Base-by-base conservation (phyloP, 306 rosid genomes). In the Potentilla sterilis region DNA sequence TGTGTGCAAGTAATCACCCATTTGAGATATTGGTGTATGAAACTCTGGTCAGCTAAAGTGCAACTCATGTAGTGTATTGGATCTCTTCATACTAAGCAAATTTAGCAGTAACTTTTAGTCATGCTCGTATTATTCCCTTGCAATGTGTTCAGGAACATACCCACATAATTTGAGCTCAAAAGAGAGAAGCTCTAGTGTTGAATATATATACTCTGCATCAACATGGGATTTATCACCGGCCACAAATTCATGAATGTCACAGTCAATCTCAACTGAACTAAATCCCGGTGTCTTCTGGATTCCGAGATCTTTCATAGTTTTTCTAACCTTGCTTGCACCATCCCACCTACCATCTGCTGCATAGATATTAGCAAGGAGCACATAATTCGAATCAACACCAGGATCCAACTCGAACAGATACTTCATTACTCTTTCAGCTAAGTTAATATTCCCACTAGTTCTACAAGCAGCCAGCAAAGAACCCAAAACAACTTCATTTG, bases 391-490 rank as follows among this genome's bases (percentile, higher is more conserved):
- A 73, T 94, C 93, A 47, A 87, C 95, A 9, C 78, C 80, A 0
- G 93, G 92, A 62, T 90, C 90, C 72, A 87, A 74, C 69, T 87
- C 79, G 49, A 51, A 76, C 41, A 91, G 85, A 80, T 80, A 78
- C 21, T 82, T 84, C 87, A 85, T 91, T 54, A 92, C 81, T 13
- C 89, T 91, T 86, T 94, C 96, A 73, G 96, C 98, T 57, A 94
- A 79, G 18, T 41, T 64, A 69, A 94, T 67, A 69, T 94, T 79
- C 21, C 93, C 98, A 55, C 69, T 80, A 77, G 86, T 87, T 76
- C 97, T 85, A 79, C 97, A 94, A 21, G 96, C 94, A 52, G 98
- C 98, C 19, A 92, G 84, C 86, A 91, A 85, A 44, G 98, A 94
- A 75, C 98, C 98, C 68, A 94, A 46, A 12, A 94, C 89, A 70